phyloP scores from a whole-genome alignment of 2,329 filamentous ascomycete species.

The Tympanopsis confertula region DNA sequence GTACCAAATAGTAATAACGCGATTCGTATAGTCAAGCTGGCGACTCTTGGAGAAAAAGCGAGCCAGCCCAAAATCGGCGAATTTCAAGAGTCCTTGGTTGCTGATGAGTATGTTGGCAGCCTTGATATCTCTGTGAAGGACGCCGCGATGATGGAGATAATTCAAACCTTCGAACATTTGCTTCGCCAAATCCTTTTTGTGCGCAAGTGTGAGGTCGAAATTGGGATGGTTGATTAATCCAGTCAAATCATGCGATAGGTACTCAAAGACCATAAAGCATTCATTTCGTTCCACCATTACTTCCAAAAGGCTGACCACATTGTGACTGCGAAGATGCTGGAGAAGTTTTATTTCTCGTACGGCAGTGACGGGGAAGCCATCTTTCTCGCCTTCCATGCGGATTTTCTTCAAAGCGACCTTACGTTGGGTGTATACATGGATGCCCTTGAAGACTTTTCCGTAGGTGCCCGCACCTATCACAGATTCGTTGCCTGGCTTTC shows the following conservation, averaged over 20 bases:
- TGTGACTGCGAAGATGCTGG: conserved; percentile 72
- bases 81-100: conserved; percentile 75
- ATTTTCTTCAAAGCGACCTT: conserved; percentile 82
- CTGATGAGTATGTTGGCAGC: conserved; percentile 94
- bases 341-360: conserved; percentile 84
- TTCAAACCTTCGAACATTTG: conserved; percentile 90
- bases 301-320: conserved; percentile 74
- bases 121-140: conserved; percentile 94
- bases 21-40: conserved; percentile 92
- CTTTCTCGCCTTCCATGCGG: conserved; percentile 83
- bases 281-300: conserved; percentile 98
- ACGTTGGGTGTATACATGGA: conserved; percentile 76
- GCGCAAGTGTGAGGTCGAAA: conserved; percentile 71
- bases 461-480: conserved; percentile 93
- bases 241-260: conserved; percentile 89
- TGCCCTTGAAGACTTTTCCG: conserved; percentile 87
- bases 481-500: conserved; percentile 94
- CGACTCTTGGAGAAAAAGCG: conserved; percentile 90
- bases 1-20: conserved; percentile 98
- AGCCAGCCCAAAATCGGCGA: conserved; percentile 91
- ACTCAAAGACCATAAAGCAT: conserved; percentile 99
- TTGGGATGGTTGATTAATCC: conserved; percentile 89
- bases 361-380: conserved; percentile 83
- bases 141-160: conserved; percentile 85
- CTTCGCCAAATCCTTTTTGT: conserved; percentile 85